Conservation (phyloP, 2,329 filamentous ascomycete species). For the Fusarium beomiforme region DNA sequence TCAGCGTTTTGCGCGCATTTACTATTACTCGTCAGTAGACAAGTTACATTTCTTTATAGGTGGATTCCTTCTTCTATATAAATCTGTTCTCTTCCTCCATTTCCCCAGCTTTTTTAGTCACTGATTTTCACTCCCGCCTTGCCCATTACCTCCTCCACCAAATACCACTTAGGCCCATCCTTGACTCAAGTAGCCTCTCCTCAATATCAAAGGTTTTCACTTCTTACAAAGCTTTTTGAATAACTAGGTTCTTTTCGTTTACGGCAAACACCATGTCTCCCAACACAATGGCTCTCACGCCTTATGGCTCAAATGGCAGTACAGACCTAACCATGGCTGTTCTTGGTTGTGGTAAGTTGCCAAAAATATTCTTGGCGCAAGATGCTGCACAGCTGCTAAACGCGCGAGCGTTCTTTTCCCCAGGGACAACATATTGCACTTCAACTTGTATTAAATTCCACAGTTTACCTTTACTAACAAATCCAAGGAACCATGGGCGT, state of each 20-base stretch:
- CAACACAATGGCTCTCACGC: conserved; percentile 44
- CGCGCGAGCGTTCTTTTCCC: not conserved
- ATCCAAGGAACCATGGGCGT: conserved; percentile 84
- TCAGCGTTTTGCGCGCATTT: conserved; percentile 6
- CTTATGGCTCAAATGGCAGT: conserved; percentile 49
- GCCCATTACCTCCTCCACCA: conserved; percentile 8
- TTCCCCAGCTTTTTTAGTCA: conserved; percentile 27
- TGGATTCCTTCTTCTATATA: conserved; percentile 23
- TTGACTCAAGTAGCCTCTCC: conserved; percentile 9
- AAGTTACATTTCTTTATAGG: conserved; percentile 20
- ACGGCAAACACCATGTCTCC: conserved; percentile 39
- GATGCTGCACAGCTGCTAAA: not conserved
- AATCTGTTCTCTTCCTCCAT: conserved; percentile 9
- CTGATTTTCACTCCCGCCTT: conserved; percentile 9
- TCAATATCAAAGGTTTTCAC: not conserved
- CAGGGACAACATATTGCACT: not conserved
- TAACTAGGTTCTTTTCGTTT: conserved; percentile 8
- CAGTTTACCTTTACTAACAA: conserved; percentile 14
- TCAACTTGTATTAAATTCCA: not conserved
- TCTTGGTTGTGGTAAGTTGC: conserved; percentile 78
- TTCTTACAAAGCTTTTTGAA: not conserved
- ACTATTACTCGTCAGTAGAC: conserved; percentile 15
- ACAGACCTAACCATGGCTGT: conserved; percentile 77
- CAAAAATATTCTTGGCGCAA: not conserved
- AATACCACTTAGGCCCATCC: not conserved